Conservation (phyloP, 1,284 basidiomycete genomes). For the Ganoderma sinense region DNA sequence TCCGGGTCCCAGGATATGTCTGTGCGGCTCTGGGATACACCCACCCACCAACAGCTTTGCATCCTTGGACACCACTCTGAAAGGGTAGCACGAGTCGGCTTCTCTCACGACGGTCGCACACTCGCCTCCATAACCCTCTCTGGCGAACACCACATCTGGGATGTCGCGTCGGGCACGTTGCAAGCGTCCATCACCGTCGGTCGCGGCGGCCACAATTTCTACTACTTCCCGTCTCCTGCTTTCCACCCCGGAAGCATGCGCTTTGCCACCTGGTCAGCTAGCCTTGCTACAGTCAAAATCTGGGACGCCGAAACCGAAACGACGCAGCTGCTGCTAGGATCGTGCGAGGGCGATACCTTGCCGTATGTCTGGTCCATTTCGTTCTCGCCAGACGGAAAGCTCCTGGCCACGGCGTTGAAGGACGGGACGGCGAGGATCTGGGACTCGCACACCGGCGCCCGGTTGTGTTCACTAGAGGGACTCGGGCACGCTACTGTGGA, state of each 20-base stretch:
- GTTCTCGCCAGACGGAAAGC: neutral
- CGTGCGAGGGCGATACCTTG: neutral
- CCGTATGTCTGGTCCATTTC: neutral
- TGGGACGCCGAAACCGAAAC: neutral
- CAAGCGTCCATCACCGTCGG: neutral
- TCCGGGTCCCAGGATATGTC: neutral
- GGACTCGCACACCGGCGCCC: neutral
- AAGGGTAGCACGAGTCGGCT: neutral
- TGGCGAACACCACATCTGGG: neutral
- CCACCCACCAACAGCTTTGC: neutral
- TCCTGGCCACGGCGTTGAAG: neutral
- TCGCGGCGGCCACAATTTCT: neutral
- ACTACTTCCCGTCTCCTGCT: neutral
- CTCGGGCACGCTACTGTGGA: neutral
- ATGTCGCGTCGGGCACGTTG: neutral
- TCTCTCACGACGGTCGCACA: neutral
- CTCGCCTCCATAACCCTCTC: neutral
- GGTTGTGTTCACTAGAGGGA: neutral
- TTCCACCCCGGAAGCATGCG: neutral
- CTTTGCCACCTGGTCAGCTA: no score
- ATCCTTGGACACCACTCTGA: neutral
- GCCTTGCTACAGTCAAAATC: neutral
- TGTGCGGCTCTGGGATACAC: constrained; percentile 4
- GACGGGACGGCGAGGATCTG: neutral
- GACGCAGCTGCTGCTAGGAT: no score